Conservation (phyloP, 768 basidiomycete species). For the Pleurotus sapidus region DNA sequence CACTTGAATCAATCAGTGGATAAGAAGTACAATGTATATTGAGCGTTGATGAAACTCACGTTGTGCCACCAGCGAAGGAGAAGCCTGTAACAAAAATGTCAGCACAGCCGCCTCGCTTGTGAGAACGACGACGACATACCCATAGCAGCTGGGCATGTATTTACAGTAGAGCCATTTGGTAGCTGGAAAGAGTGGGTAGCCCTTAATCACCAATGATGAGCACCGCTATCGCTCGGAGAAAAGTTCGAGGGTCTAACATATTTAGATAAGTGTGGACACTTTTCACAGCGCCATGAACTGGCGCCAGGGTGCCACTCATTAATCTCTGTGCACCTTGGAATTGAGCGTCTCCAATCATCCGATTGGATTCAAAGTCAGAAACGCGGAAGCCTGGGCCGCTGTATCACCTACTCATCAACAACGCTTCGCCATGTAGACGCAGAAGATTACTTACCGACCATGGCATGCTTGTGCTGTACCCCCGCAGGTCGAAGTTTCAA, state of each 20-base stretch:
- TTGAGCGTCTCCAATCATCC: constrained; percentile 67
- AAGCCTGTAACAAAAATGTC: constrained; percentile 42
- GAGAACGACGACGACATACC: constrained; percentile 37
- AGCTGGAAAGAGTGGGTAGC: constrained; percentile 61
- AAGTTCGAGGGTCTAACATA: constrained; percentile 46
- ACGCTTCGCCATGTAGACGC: not conserved
- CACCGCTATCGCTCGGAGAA: not conserved
- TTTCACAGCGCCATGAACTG: constrained; percentile 59
- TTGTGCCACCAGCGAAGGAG: constrained; percentile 78
- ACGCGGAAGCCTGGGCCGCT: constrained; percentile 75
- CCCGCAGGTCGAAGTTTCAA: constrained; percentile 73
- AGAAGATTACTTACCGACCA: constrained; percentile 46
- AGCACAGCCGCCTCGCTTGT: not conserved
- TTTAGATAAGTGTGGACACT: constrained; percentile 70
- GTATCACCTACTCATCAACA: not conserved
- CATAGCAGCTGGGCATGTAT: constrained; percentile 77
- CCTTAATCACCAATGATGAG: constrained; percentile 32
- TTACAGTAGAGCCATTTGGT: constrained; percentile 61
- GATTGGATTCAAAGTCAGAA: constrained; percentile 76
- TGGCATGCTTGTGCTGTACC: constrained; percentile 65
- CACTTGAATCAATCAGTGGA: constrained; percentile 32
- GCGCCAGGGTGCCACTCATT: constrained; percentile 47
- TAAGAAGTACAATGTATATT: not conserved
- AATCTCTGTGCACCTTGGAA: constrained; percentile 65
- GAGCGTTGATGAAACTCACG: constrained; percentile 38